Percentiles rank a stretch among this genome's conserved stretches.
phyloP scores from a whole-genome alignment of 768 basidiomycete species.

The Austroboletus eburneus region DNA sequence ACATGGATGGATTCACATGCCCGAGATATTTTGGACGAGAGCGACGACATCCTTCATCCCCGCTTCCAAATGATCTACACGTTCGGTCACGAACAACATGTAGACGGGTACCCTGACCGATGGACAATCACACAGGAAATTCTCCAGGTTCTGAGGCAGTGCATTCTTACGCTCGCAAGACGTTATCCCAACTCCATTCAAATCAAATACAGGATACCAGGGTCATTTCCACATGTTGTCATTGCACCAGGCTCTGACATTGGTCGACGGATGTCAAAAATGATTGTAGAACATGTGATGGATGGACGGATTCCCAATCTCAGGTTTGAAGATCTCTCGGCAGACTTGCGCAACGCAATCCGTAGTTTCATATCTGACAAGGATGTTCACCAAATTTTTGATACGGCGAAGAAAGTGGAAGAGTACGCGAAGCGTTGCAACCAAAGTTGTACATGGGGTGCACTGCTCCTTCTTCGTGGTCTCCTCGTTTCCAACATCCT shows the following conservation, averaged over 20 bases:
- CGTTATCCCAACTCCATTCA: not conserved
- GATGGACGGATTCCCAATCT: not conserved
- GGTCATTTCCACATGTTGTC: too few relatives aligned
- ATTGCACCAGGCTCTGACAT: too few relatives aligned
- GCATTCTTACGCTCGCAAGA: not conserved
- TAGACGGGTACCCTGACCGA: too few relatives aligned
- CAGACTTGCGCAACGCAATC: not conserved
- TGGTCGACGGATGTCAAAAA: not conserved
- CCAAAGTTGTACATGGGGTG: constrained; percentile 8
- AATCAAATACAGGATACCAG: constrained; percentile 9
- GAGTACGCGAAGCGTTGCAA: not conserved
- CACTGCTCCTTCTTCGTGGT: constrained; percentile 29
- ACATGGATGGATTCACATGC: not conserved
- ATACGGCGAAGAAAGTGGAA: not conserved
- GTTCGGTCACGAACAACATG: too few relatives aligned
- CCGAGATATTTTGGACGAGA: constrained; percentile 13
- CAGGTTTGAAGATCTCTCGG: not conserved
- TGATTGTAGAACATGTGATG: constrained; percentile 10
- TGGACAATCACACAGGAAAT: too few relatives aligned
- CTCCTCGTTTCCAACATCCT: constrained; percentile 14
- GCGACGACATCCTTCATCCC: constrained; percentile 22
- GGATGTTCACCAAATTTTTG: constrained; percentile 13
- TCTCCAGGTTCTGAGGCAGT: constrained; percentile 11
- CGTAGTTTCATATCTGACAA: too few relatives aligned
- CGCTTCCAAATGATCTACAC: too few relatives aligned